Base-by-base conservation (phyloP, 2,329 filamentous ascomycete species). In the Neofusicoccum ribis region DNA sequence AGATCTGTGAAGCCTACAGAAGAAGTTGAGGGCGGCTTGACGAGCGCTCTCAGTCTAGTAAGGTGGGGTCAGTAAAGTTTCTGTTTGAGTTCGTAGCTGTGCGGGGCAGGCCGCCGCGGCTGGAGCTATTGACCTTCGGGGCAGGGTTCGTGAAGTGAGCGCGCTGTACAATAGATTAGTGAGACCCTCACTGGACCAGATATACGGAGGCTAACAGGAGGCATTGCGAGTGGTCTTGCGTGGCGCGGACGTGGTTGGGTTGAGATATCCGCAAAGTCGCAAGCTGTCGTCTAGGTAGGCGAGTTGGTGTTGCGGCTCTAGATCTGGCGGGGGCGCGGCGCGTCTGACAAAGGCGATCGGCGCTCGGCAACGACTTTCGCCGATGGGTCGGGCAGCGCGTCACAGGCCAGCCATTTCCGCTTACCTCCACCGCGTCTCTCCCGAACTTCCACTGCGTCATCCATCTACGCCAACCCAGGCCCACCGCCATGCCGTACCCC, bases 21-120 rank as follows among this genome's bases (percentile, higher is more conserved):
- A 93, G 80, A 96, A 95, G 39, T 91, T 88, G 73, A 89, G 90
- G 56, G 91, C 84, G 15, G 91, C 91, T 72, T 91, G 90, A 68
- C 91, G 89, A 8, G 91, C 92, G 64, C 81, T 85, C 67, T 86
- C 84, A 37, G 85, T 88, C 73, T 84, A 67, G 12, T 69, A 68
- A 52, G 72, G 65, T 12, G 65, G 9, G 69, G 66, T 61, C 69
- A 39, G 47, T 15, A 43, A 14, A 7, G 44, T 37, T 17, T 23
- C 14, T 20, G 17, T 23, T 34, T 11, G 17, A 17, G 17, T 27
- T 3, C 11, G 41, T 9, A 14, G 39, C 11, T 17, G 27, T 14
- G n/a, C 14, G 34, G 23, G 15, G 39, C n/a, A 8, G 43, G 58
- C 5, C 3, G 36, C 9, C 5, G 49, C n/a, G 41, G 43, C 6